Evolutionary conservation across 1,284 basidiomycete genomes (phyloP), one percentile per base, ranked within the genome.

Genomic region (Agroathelia rolfsii): DNA sequence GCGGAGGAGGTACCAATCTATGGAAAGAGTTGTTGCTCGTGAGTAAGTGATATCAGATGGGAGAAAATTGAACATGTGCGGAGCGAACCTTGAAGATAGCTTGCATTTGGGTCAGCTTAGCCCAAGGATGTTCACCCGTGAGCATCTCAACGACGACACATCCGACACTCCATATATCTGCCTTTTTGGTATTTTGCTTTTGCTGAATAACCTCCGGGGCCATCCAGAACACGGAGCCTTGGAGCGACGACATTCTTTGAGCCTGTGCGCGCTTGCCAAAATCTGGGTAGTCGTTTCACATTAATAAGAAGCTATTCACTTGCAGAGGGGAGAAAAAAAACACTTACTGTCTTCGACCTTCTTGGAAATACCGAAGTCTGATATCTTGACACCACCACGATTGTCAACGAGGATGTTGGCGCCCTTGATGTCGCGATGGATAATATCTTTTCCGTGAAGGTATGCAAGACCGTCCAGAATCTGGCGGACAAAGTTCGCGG

Each of bases 371-470:
- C 94, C 94, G 54, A 98, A 96, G 60, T 98, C 94, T 55, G 77
- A 84, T 6, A 98, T 66, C 59, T 94, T 96, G 52, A 97, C 81
- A 27, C 88, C 62, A 15, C 94, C 94, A 44, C 84, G 68, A 22
- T 73, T 67, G 2, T 92, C 88, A 28, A 98, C 66, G 29, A 97
- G 72, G 41, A 97, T 81, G 57, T 97, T 97, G 17, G 89, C 89
- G 7, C 94, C 94, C 52, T 97, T 98, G 64, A 98, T 96, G 56
- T 97, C 93, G 39, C 95, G 72, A 56, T 99, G 95, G 44, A 98
- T 95, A 36, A 93, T 94, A 54, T 77, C 82, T 53, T 78, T 76
- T 34, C 79, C 72, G 58, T 98, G 90, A 23, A 99, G 72, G 58
- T 98, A 97, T 20, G 79, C 76, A 26, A 99, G 73, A 6, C 95